A percentile compares a stretch with the other conserved stretches of the same genome.
phyloP scores from a whole-genome alignment of 2,329 filamentous ascomycete genomes.

The Paecilomyces fulvus region DNA sequence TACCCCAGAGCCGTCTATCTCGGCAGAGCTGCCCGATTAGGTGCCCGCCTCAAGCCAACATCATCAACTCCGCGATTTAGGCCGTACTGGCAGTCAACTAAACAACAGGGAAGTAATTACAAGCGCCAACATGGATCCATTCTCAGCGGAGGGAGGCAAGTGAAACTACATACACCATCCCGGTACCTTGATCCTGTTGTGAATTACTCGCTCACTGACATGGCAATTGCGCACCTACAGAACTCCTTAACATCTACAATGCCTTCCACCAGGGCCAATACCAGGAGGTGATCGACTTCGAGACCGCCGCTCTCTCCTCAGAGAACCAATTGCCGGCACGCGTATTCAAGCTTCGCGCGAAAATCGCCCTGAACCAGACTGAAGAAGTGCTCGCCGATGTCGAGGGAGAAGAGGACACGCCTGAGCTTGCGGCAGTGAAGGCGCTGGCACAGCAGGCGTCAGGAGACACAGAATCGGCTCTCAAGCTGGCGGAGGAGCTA shows the following conservation, averaged over 20 bases:
- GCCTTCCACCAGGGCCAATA: slow-evolving; percentile 72
- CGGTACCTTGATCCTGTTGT: slow-evolving; percentile 5
- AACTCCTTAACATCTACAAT: slow-evolving; percentile 60
- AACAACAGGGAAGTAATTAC: neutral
- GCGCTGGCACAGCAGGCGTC: slow-evolving; percentile 61
- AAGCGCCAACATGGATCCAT: slow-evolving; percentile 49
- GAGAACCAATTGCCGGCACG: slow-evolving; percentile 70
- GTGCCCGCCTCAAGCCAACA: neutral
- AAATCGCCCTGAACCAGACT: slow-evolving; percentile 72
- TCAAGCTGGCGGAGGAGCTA: slow-evolving; percentile 58
- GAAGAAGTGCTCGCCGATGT: slow-evolving; percentile 62
- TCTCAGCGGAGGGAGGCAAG: slow-evolving; percentile 55
- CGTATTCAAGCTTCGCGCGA: slow-evolving; percentile 71
- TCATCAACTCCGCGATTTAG: neutral
- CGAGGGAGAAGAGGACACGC: slow-evolving; percentile 55
- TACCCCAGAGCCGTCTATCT: neutral
- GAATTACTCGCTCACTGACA: slow-evolving; percentile 10
- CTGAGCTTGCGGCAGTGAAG: slow-evolving; percentile 68
- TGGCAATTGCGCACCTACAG: slow-evolving; percentile 26
- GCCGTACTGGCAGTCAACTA: neutral
- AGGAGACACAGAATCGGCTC: slow-evolving; percentile 55
- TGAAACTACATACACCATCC: neutral
- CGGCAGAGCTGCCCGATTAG: neutral
- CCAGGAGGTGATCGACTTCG: slow-evolving; percentile 76
- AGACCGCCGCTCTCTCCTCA: slow-evolving; percentile 67